Conservation (phyloP, 257 asterid species). For the Perilla frutescens region DNA sequence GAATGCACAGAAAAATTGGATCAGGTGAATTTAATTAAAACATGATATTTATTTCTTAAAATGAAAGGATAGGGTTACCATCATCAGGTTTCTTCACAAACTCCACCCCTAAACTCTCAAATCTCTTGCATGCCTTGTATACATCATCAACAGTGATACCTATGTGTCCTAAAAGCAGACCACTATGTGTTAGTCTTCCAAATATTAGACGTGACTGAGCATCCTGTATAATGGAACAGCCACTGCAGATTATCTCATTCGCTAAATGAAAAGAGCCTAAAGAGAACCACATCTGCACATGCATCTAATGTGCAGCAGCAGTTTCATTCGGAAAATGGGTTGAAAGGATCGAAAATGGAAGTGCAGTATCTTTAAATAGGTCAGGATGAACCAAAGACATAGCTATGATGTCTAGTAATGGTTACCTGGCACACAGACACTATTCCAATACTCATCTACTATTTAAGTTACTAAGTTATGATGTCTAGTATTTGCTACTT, state of each 20-base stretch:
- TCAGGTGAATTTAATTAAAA: no score
- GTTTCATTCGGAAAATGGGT: neutral
- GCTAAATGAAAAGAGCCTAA: conserved; percentile 12
- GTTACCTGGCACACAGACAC: no score
- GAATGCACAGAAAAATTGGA: neutral
- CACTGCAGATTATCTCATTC: neutral
- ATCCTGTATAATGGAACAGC: neutral
- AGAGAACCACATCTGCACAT: neutral
- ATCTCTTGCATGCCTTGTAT: conserved; percentile 79
- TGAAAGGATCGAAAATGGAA: neutral
- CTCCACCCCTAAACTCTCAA: conserved; percentile 80
- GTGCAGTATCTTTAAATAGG: no score
- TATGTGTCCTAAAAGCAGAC: conserved; percentile 70
- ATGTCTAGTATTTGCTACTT: no score
- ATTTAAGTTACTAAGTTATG: no score
- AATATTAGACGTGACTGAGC: conserved; percentile 2
- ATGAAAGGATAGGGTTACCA: conserved; percentile 51
- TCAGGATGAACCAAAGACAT: neutral
- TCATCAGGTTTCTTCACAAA: conserved; percentile 81
- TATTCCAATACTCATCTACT: no score
- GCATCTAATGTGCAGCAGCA: neutral
- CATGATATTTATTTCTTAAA: neutral
- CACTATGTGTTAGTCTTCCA: conserved; percentile 23
- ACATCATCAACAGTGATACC: conserved; percentile 85
- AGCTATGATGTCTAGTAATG: neutral